Conservation (phyloP, 345 rosid genomes). For the Durio zibethinus region DNA sequence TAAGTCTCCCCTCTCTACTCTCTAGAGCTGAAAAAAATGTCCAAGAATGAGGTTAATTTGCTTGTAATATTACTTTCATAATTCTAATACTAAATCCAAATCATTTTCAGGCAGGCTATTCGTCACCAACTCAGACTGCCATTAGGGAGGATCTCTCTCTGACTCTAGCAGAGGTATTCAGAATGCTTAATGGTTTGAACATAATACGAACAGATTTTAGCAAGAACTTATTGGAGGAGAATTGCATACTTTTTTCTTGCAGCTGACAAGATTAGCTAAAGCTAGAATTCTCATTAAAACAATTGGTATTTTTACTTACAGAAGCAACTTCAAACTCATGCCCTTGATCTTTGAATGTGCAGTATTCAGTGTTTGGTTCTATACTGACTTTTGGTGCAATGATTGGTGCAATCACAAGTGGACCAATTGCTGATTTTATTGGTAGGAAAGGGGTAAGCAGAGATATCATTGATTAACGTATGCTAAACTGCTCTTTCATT, state of each 20-base stretch:
- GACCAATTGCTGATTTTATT: conserved; percentile 72
- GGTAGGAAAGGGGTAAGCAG: conserved; percentile 83
- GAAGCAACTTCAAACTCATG: conserved; percentile 6
- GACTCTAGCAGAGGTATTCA: conserved; percentile 62
- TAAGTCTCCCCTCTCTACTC: conserved; percentile 29
- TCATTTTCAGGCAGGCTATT: conserved; percentile 68
- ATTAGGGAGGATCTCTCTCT: conserved; percentile 68
- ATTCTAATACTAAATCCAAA: neutral
- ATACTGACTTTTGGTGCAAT: conserved; percentile 85
- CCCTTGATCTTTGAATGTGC: conserved; percentile 22
- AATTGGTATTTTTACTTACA: neutral
- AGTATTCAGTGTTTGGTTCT: conserved; percentile 89
- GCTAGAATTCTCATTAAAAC: neutral
- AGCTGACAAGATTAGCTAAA: neutral
- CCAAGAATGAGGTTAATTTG: neutral
- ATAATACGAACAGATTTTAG: neutral
- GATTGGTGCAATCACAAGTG: conserved; percentile 91
- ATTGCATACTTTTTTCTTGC: neutral
- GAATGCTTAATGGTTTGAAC: no score
- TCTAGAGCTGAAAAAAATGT: neutral
- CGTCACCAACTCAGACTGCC: conserved; percentile 85
- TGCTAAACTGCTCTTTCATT: neutral
- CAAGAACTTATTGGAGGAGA: neutral
- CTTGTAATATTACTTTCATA: neutral
- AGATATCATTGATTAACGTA: neutral